A percentile compares a stretch with the other conserved stretches of the same genome.
phyloP scores from a whole-genome alignment of 1,284 basidiomycete genomes.

The Chalciporus sp. region DNA sequence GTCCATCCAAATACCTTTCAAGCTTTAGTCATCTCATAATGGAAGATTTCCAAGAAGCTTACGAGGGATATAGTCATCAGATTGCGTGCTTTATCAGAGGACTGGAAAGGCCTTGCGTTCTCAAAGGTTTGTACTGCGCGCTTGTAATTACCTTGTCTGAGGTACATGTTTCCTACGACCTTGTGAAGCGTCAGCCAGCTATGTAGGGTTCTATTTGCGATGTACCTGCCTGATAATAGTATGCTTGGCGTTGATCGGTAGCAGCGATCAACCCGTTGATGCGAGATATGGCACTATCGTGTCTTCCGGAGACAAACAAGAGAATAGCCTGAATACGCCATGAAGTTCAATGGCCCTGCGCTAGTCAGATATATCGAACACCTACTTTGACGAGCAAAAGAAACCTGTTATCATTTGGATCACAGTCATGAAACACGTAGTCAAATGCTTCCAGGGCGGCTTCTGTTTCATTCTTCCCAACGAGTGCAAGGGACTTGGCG shows the following conservation, averaged over 20 bases:
- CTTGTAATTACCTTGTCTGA: background rate
- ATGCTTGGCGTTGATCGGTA: background rate
- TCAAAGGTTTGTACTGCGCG: background rate
- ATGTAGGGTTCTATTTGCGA: background rate
- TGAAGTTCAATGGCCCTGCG: too few species aligned
- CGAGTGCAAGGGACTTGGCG: background rate
- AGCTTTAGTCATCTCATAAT: background rate
- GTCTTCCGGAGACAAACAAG: background rate
- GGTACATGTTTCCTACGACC: constrained; percentile 1
- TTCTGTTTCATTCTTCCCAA: background rate
- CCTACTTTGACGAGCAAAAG: constrained; percentile 12
- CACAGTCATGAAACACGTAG: constrained; percentile 3
- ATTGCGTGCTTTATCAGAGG: background rate
- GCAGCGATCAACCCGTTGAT: background rate
- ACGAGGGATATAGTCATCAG: constrained; percentile 4
- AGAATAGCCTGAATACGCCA: constrained; percentile 1
- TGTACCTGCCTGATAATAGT: background rate
- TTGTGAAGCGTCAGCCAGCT: background rate
- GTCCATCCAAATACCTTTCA: constrained; percentile 4
- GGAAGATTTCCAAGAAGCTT: background rate
- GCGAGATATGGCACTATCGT: constrained; percentile 3
- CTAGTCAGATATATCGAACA: background rate
- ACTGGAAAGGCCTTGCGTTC: background rate
- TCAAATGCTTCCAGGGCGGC: constrained; percentile 5
- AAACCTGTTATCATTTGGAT: background rate